Conservation (phyloP, 169 alveolate species). For the Cryptosporidium tyzzeri region DNA sequence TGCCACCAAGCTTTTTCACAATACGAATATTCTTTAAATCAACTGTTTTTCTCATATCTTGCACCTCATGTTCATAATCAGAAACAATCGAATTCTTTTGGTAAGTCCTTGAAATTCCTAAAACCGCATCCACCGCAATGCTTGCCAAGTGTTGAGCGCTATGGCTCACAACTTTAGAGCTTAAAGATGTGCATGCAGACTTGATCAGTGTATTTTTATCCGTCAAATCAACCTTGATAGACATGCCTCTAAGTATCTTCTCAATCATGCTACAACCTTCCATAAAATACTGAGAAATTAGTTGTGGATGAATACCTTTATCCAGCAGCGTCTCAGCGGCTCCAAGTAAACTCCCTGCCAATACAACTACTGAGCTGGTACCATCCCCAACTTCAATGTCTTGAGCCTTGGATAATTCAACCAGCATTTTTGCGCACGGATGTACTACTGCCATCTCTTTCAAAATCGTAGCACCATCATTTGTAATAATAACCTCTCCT, state of each 20-base stretch:
- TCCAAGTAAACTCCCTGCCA: slow-evolving; percentile 97
- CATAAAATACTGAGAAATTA: slow-evolving; percentile 95
- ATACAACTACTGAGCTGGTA: slow-evolving; percentile 98
- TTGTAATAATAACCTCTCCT: slow-evolving; percentile 97
- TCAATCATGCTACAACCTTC: slow-evolving; percentile 92
- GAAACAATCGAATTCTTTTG: slow-evolving; percentile 73
- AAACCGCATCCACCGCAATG: slow-evolving; percentile 98
- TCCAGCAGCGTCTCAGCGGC: slow-evolving; percentile 94
- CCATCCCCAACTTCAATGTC: slow-evolving; percentile 99
- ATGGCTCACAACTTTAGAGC: slow-evolving; percentile 97
- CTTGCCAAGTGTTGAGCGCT: slow-evolving; percentile 97
- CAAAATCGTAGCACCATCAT: slow-evolving; percentile 99
- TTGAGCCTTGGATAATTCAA: slow-evolving; percentile 97
- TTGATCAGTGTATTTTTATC: slow-evolving; percentile 94
- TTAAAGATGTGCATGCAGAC: slow-evolving; percentile 96
- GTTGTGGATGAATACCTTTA: slow-evolving; percentile 97
- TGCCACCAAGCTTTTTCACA: slow-evolving; percentile 97
- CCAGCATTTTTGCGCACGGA: slow-evolving; percentile 98
- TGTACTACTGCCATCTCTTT: slow-evolving; percentile 96
- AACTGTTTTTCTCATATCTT: slow-evolving; percentile 81
- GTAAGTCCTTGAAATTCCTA: slow-evolving; percentile 79
- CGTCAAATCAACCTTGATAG: slow-evolving; percentile 93
- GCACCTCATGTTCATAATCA: slow-evolving; percentile 10
- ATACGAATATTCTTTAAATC: slow-evolving; percentile 90
- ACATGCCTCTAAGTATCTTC: slow-evolving; percentile 92